phyloP scores from a whole-genome alignment of 495 filamentous ascomycete genomes.

The Penicillium psychrofluorescens region DNA sequence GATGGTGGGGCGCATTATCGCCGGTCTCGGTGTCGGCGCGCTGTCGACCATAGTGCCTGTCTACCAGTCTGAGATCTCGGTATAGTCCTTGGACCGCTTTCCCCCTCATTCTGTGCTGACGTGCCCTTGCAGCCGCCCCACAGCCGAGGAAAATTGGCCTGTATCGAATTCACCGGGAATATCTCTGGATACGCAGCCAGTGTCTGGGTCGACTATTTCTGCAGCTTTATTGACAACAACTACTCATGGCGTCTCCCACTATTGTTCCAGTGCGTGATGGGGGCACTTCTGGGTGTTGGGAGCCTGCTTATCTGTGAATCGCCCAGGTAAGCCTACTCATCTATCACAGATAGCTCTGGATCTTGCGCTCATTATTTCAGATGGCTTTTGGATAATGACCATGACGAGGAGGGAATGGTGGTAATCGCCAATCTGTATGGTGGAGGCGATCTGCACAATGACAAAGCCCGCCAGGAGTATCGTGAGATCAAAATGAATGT shows the following conservation, averaged over 20 bases:
- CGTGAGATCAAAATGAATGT: constrained; percentile 99
- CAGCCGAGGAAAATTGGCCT: constrained; percentile 89
- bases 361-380: constrained; percentile 32
- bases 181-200: constrained; percentile 91
- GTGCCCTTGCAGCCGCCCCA: constrained; percentile 61
- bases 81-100: constrained; percentile 6
- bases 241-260: constrained; percentile 88
- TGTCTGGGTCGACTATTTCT: constrained; percentile 98
- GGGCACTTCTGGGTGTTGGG: constrained; percentile 70
- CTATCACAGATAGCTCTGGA: neutral
- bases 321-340: constrained; percentile 60
- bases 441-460: constrained; percentile 86
- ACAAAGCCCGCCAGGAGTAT: constrained; percentile 86
- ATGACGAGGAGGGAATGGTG: constrained; percentile 95
- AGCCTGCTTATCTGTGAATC: constrained; percentile 94
- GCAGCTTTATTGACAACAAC: constrained; percentile 78
- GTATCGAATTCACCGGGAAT: constrained; percentile 97
- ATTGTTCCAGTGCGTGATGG: constrained; percentile 92
- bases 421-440: constrained; percentile 98
- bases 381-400: constrained; percentile 95
- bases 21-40: constrained; percentile 88
- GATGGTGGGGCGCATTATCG: constrained; percentile 78
- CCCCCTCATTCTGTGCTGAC: constrained; percentile 5
- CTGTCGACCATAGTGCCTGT: constrained; percentile 96
- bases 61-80: constrained; percentile 90